Evolutionary conservation across 805 yeast genomes (phyloP).

Genomic region (Pichia thaimueangensis): DNA sequence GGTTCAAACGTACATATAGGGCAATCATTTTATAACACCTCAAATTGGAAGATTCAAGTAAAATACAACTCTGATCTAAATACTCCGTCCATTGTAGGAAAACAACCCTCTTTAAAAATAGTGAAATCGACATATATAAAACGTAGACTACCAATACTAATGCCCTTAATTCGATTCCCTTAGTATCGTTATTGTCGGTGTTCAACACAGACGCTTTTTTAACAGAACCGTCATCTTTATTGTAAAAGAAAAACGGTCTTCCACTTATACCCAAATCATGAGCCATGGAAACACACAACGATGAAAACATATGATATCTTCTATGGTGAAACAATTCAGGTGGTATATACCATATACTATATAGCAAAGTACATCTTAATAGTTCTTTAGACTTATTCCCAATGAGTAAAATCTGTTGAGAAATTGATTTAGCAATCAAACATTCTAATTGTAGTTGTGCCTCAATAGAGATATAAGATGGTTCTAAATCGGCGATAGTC

Average conservation of each 20-base stretch:
- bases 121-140: slow-evolving; percentile 54
- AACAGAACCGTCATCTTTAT: slow-evolving; percentile 35
- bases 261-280: slow-evolving; percentile 73
- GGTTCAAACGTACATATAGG: slow-evolving; percentile 51
- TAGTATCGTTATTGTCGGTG: slow-evolving; percentile 34
- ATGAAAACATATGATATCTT: slow-evolving; percentile 63
- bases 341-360: slow-evolving; percentile 75
- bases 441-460: slow-evolving; percentile 44
- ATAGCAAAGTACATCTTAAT: slow-evolving; percentile 51
- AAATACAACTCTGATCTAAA: slow-evolving; percentile 52
- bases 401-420: slow-evolving; percentile 55
- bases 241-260: slow-evolving; percentile 38
- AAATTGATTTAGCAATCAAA: slow-evolving; percentile 43
- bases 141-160: slow-evolving; percentile 55
- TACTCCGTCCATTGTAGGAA: slow-evolving; percentile 60
- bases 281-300: slow-evolving; percentile 58
- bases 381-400: slow-evolving; percentile 70
- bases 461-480: slow-evolving; percentile 30
- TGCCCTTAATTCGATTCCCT: slow-evolving; percentile 41
- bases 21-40: slow-evolving; percentile 41
- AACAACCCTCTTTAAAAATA: slow-evolving; percentile 58
- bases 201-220: slow-evolving; percentile 32
- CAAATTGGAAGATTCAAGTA: slow-evolving; percentile 35
- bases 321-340: slow-evolving; percentile 79
- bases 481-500: slow-evolving; percentile 34